phyloP scores from a whole-genome alignment of 1,284 basidiomycete species.

The Rhodotorula sp. region DNA sequence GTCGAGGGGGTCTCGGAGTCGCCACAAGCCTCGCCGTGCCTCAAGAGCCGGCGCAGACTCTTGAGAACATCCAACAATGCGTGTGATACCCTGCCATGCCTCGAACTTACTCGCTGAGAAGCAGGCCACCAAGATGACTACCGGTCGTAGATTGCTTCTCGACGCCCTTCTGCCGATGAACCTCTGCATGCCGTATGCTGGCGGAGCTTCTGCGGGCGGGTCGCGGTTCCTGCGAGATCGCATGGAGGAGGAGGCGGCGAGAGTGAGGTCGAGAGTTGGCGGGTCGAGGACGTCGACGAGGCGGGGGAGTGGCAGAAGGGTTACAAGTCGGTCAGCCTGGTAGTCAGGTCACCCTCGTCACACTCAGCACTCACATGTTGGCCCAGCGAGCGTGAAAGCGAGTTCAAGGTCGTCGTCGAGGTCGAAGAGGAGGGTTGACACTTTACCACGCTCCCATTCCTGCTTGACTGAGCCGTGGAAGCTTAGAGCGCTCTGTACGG shows the following conservation, averaged over 20 bases:
- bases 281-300: neutral
- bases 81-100: too few species aligned
- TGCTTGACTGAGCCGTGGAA: too few species aligned
- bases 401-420: too few species aligned
- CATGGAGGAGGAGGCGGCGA: too few species aligned
- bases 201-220: neutral
- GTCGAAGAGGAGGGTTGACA: neutral
- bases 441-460: neutral
- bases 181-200: neutral
- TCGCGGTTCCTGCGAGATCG: constrained; percentile 3
- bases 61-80: too few species aligned
- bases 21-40: too few species aligned
- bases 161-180: neutral
- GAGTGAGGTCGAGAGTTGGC: neutral
- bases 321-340: too few species aligned
- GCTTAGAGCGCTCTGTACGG: too few species aligned
- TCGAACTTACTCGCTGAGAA: constrained; percentile 13
- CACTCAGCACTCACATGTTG: neutral
- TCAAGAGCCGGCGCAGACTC: too few species aligned
- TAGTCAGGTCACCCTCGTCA: neutral
- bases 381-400: too few species aligned
- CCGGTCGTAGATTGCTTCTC: constrained; percentile 9
- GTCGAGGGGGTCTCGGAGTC: neutral
- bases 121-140: constrained; percentile 16
- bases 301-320: too few species aligned